Conservation (phyloP, 1,139 yeast species). For the Lizanozyma gosingica region DNA sequence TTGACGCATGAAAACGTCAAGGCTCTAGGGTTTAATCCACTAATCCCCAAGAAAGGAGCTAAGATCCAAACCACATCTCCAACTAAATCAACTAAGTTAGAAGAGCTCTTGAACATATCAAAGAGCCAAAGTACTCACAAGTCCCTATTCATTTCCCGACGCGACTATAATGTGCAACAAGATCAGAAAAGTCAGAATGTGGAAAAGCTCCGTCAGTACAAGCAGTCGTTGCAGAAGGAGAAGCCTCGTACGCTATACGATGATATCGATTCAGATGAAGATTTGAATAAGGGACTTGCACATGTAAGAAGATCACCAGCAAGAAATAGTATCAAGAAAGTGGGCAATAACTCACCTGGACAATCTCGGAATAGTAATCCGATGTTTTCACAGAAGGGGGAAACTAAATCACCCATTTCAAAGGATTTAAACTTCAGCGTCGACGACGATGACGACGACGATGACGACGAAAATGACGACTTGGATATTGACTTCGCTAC, state of each 20-base stretch:
- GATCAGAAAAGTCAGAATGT: not conserved
- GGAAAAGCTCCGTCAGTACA: not conserved
- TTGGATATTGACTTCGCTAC: not conserved
- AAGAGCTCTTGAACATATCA: not conserved
- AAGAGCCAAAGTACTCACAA: not conserved
- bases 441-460: not conserved
- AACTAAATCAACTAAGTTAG: not conserved
- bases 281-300: too few relatives aligned
- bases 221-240: not conserved
- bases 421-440: too few relatives aligned
- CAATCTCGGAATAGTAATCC: too few relatives aligned
- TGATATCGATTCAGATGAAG: not conserved
- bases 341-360: too few relatives aligned
- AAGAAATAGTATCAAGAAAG: too few relatives aligned
- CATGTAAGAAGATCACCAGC: too few relatives aligned
- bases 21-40: not conserved
- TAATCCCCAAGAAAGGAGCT: not conserved
- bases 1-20: not conserved
- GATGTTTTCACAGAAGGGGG: too few relatives aligned
- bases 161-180: not conserved
- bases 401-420: too few relatives aligned
- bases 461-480: not conserved
- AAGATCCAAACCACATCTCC: not conserved
- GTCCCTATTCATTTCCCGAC: not conserved
- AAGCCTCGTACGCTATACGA: not conserved